Conservation (phyloP, 495 filamentous ascomycete species). For the Pseudoneurospora amorphoporcata region DNA sequence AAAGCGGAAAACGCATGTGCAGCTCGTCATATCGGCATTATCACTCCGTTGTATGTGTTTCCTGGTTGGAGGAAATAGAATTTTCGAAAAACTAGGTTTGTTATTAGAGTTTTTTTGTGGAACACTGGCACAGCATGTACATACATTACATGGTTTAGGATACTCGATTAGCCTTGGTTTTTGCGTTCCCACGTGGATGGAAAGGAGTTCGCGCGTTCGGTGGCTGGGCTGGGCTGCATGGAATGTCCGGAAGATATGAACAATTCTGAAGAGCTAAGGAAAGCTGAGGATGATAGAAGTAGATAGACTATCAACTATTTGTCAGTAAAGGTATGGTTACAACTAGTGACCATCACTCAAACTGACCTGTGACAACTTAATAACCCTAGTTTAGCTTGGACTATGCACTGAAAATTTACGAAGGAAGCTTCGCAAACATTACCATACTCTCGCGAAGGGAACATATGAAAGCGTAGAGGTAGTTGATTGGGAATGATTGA, state of each 20-base stretch:
- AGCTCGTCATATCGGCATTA: background rate
- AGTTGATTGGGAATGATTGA: background rate
- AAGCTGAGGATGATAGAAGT: background rate
- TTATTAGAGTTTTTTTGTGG: background rate
- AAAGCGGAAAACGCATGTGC: background rate
- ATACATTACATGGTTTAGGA: background rate
- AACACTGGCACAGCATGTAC: background rate
- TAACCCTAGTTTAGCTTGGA: background rate
- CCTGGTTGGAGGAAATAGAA: background rate
- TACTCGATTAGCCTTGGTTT: background rate
- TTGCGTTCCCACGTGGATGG: background rate
- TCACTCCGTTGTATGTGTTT: background rate
- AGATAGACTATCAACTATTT: background rate
- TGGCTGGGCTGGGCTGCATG: background rate
- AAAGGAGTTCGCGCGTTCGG: background rate
- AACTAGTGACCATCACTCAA: background rate
- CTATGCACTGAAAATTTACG: background rate
- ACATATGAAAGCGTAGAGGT: background rate
- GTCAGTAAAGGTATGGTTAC: background rate
- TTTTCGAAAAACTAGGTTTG: background rate
- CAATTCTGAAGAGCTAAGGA: background rate
- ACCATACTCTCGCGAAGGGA: background rate
- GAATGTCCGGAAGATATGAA: background rate
- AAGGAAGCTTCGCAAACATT: background rate
- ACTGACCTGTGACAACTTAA: background rate